phyloP scores from a whole-genome alignment of 306 rosid species.

The Fragaria vesca region DNA sequence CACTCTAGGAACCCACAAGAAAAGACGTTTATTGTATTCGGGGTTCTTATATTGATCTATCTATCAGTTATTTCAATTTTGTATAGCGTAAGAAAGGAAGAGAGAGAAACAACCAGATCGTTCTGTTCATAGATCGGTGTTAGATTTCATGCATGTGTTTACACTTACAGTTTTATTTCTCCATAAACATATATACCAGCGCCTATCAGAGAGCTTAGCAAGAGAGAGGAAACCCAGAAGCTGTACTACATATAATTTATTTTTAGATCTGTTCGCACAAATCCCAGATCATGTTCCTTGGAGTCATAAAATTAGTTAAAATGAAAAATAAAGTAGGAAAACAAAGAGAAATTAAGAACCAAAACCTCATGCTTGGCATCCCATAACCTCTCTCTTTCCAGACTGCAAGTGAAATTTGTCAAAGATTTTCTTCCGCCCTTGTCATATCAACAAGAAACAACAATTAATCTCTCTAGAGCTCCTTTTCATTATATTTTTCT shows the following conservation, averaged over 20 bases:
- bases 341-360: neutral
- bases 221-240: conserved; percentile 4
- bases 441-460: conserved; percentile 13
- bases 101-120: conserved; percentile 25
- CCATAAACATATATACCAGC: neutral
- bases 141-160: conserved; percentile 21
- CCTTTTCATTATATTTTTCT: too few relatives aligned
- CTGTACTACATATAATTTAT: conserved; percentile 26
- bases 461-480: too few relatives aligned
- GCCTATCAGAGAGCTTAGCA: conserved; percentile 12
- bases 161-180: neutral
- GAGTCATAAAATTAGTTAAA: conserved; percentile 42
- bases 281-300: conserved; percentile 32
- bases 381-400: conserved; percentile 57
- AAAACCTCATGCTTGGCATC: conserved; percentile 88
- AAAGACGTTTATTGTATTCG: conserved; percentile 17
- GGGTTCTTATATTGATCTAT: neutral
- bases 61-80: conserved; percentile 25
- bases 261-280: conserved; percentile 61
- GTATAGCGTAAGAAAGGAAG: conserved; percentile 53
- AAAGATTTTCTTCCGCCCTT: conserved; percentile 54
- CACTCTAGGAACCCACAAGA: conserved; percentile 9
- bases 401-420: conserved; percentile 73
- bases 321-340: neutral
- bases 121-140: conserved; percentile 47